Conservation (phyloP, 2,329 filamentous ascomycete species). For the Parastagonospora nodorum region DNA sequence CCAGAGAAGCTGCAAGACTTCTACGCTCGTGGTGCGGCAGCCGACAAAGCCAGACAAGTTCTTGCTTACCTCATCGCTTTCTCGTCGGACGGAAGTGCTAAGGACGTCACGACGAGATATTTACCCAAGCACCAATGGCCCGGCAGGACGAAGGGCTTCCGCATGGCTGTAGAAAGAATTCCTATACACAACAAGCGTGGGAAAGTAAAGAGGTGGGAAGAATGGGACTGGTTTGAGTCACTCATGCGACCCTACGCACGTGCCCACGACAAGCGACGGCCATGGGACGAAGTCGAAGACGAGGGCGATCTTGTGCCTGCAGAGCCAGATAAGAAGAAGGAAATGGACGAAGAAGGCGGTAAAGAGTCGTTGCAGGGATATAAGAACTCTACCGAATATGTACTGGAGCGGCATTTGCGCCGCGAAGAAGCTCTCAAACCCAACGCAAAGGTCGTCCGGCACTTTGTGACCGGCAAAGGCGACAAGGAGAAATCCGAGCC, state of each 20-base stretch:
- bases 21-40: constrained; percentile 80
- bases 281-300: constrained; percentile 80
- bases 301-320: constrained; percentile 74
- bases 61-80: constrained; percentile 88
- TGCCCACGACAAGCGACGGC: constrained; percentile 60
- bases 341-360: constrained; percentile 73
- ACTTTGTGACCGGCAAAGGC: constrained; percentile 77
- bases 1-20: constrained; percentile 74
- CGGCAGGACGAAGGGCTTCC: constrained; percentile 84
- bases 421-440: constrained; percentile 86
- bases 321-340: constrained; percentile 64
- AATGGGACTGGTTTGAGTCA: constrained; percentile 86
- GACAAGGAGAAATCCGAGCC: constrained; percentile 75
- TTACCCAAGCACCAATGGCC: constrained; percentile 80
- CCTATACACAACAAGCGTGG: constrained; percentile 78
- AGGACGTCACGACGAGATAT: constrained; percentile 93
- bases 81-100: constrained; percentile 83
- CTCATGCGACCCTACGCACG: constrained; percentile 76
- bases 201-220: constrained; percentile 75
- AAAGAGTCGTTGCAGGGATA: constrained; percentile 82
- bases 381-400: constrained; percentile 83
- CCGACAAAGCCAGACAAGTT: constrained; percentile 84
- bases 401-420: constrained; percentile 82
- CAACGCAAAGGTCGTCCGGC: constrained; percentile 70
- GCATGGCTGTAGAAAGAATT: constrained; percentile 79